These are phyloP conservation scores for Onygena corvina DNA, from an alignment of 2,329 filamentous ascomycete genomes.

Conservation along the genomic window DNA sequence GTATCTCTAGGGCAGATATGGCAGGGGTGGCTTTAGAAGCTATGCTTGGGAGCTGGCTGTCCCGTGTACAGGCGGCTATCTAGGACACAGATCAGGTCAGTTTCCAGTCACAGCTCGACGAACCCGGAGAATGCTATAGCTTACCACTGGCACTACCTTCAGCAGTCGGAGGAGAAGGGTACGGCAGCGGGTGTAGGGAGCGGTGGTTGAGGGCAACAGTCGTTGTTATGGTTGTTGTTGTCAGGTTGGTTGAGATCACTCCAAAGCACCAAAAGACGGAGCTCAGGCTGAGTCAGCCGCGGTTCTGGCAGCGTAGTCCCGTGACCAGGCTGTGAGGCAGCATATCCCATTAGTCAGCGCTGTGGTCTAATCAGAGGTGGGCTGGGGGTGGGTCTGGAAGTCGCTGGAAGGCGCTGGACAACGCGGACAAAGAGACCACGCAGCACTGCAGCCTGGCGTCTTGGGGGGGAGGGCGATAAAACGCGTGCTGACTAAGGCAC, in stretches of 20 bases:
- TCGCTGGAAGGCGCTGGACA: constrained; percentile 14
- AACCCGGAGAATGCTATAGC: no score
- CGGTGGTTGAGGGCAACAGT: no score
- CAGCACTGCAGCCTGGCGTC: constrained; percentile 6
- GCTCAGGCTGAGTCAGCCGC: constrained; percentile 10
- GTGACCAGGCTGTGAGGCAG: constrained; percentile 6
- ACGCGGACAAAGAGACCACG: constrained; percentile 3
- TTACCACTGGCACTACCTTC: not conserved
- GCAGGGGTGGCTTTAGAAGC: constrained; percentile 12
- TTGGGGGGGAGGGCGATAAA: constrained; percentile 2
- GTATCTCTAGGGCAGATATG: constrained; percentile 6
- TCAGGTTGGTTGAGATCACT: constrained; percentile 6
- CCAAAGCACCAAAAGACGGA: constrained; percentile 1
- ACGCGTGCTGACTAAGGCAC: not conserved
- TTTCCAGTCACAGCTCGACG: not conserved
- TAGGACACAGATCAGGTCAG: not conserved
- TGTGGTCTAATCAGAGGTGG: constrained; percentile 11
- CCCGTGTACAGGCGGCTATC: not conserved
- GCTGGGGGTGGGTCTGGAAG: constrained; percentile 9
- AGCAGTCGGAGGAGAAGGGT: constrained; percentile 10
- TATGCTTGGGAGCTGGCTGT: not conserved
- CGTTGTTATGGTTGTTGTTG: constrained; percentile 1
- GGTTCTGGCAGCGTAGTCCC: not conserved
- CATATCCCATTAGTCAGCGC: not conserved
- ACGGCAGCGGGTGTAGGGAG: not conserved